phyloP scores from a whole-genome alignment of 176 grass and related monocot species.

The Saccharum spontaneum region DNA sequence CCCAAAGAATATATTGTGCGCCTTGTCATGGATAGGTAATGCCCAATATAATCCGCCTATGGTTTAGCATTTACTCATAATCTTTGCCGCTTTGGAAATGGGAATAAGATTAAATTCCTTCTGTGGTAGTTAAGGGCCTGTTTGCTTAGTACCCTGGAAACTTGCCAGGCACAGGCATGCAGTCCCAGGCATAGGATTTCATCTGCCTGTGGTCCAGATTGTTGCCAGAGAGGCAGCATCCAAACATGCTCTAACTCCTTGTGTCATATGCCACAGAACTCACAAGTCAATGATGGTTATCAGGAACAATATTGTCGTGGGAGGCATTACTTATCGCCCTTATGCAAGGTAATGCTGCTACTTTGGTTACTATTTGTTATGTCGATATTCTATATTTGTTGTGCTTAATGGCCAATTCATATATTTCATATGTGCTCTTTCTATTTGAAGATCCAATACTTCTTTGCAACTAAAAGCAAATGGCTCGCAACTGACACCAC shows the following conservation, averaged over 20 bases:
- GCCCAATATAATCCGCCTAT: neutral
- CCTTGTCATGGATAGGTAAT: constrained; percentile 98
- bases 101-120: neutral
- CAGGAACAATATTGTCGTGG: constrained; percentile 92
- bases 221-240: no score
- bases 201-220: no score
- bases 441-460: neutral
- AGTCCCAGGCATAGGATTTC: no score
- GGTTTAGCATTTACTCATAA: neutral
- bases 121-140: neutral
- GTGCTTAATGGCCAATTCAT: neutral
- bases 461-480: constrained; percentile 8
- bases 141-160: no score
- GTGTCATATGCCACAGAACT: constrained; percentile 56
- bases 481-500: neutral
- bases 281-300: constrained; percentile 99
- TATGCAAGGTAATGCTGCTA: constrained; percentile 68
- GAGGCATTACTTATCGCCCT: constrained; percentile 97
- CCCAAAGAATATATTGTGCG: constrained; percentile 97
- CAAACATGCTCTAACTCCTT: neutral
- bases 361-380: constrained; percentile 2
- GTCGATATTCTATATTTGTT: constrained; percentile 19
- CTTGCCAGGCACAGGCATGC: no score
- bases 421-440: constrained; percentile 1
- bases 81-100: neutral